Percentiles rank a stretch among this genome's conserved stretches.
phyloP scores from a whole-genome alignment of 306 rosid genomes.

The Spatholobus suberectus region DNA sequence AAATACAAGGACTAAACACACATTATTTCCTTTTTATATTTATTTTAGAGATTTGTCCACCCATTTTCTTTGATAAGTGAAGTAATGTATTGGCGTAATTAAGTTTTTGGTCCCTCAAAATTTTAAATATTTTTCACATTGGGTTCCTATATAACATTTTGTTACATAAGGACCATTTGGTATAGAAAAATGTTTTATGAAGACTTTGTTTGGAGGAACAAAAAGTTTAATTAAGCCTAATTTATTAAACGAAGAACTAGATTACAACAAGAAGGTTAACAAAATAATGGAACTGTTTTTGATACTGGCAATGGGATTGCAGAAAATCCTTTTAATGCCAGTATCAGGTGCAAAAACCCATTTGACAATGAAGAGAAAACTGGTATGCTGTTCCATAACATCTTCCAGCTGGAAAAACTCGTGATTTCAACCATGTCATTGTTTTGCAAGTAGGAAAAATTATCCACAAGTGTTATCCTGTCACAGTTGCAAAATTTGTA shows the following conservation, averaged over 20 bases:
- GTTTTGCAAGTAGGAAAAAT: neutral
- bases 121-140: neutral
- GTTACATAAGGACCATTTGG: neutral
- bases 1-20: too few relatives aligned
- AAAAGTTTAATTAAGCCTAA: neutral
- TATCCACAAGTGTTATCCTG: neutral
- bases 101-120: neutral
- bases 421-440: neutral
- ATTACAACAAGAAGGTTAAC: neutral
- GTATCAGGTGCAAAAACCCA: neutral
- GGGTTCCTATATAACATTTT: neutral
- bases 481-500: neutral
- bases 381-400: neutral
- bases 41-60: neutral
- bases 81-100: neutral
- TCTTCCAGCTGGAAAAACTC: neutral
- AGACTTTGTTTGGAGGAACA: neutral
- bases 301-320: neutral
- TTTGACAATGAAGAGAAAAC: neutral
- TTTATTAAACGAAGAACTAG: neutral
- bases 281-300: neutral
- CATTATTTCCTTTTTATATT: too few relatives aligned
- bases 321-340: neutral
- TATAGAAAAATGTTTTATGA: neutral
- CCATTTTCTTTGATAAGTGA: neutral